Conservation (phyloP, 495 filamentous ascomycete genomes). For the Diplogelasinospora grovesii region DNA sequence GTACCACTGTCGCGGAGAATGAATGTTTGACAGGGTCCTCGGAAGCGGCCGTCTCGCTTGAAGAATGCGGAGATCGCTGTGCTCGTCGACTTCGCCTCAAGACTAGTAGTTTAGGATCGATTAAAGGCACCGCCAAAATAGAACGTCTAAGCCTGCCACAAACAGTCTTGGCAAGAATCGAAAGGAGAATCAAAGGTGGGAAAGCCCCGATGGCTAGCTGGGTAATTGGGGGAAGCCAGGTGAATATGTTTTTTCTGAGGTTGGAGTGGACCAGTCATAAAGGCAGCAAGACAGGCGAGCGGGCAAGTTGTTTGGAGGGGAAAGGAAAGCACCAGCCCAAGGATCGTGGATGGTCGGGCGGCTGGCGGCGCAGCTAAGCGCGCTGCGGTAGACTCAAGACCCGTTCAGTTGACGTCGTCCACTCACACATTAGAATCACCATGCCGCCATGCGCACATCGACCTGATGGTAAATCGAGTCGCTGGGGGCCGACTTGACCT, state of each 20-base stretch:
- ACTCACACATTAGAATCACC: conserved; percentile 2
- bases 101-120: no score
- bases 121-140: no score
- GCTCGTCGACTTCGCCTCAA: no score
- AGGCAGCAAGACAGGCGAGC: neutral
- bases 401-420: neutral
- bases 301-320: neutral
- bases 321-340: neutral
- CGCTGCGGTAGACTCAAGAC: conserved; percentile 11
- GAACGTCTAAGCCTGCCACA: no score
- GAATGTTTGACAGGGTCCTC: conserved; percentile 4
- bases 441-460: conserved; percentile 2
- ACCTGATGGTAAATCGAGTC: conserved; percentile 8
- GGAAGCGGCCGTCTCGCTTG: conserved; percentile 1
- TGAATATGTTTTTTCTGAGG: no score
- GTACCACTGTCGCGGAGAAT: conserved; percentile 3
- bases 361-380: conserved; percentile 13
- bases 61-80: conserved; percentile 1
- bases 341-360: conserved; percentile 8
- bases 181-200: no score
- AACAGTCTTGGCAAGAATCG: no score
- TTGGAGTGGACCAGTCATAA: no score
- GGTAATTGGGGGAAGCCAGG: no score
- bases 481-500: conserved; percentile 2
- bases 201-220: no score